Conservation (phyloP, 1,284 basidiomycete species). For the Coniferiporia weirii region DNA sequence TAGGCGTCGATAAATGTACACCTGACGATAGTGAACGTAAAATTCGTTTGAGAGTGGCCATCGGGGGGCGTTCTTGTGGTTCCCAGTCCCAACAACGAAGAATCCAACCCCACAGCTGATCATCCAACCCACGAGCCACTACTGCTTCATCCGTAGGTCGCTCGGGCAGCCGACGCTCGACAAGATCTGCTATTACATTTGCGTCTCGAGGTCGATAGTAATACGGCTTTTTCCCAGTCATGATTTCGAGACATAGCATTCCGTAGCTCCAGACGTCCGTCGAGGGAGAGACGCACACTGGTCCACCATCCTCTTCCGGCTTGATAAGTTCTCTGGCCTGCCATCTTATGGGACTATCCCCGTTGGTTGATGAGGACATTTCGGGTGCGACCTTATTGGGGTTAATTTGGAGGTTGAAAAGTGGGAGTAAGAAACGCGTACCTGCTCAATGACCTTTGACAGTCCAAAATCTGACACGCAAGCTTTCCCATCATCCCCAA, state of each 20-base stretch:
- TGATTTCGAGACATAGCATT: constrained; percentile 39
- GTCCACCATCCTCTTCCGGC: constrained; percentile 17
- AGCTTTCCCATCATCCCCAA: constrained; percentile 32
- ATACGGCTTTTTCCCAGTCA: constrained; percentile 37
- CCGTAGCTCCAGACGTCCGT: constrained; percentile 43
- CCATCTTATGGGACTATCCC: constrained; percentile 32
- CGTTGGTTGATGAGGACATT: constrained; percentile 22
- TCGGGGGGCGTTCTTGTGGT: constrained; percentile 35
- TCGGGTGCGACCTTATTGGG: constrained; percentile 26
- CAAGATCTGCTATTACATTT: constrained; percentile 29
- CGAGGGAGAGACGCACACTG: constrained; percentile 29
- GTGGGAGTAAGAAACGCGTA: constrained; percentile 19
- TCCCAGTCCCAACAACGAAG: constrained; percentile 35
- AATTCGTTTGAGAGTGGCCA: constrained; percentile 22
- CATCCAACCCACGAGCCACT: constrained; percentile 28
- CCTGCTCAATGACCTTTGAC: constrained; percentile 38
- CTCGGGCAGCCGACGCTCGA: constrained; percentile 29
- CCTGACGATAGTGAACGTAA: background rate
- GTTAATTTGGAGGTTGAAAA: background rate
- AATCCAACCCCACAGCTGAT: constrained; percentile 37
- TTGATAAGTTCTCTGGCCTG: constrained; percentile 35
- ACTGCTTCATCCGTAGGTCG: constrained; percentile 26
- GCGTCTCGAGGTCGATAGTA: constrained; percentile 27
- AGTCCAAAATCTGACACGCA: constrained; percentile 39
- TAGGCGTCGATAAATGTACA: background rate